These are phyloP conservation scores for Candida patagonica DNA, from an alignment of 805 yeast species.

Conservation along the genomic window DNA sequence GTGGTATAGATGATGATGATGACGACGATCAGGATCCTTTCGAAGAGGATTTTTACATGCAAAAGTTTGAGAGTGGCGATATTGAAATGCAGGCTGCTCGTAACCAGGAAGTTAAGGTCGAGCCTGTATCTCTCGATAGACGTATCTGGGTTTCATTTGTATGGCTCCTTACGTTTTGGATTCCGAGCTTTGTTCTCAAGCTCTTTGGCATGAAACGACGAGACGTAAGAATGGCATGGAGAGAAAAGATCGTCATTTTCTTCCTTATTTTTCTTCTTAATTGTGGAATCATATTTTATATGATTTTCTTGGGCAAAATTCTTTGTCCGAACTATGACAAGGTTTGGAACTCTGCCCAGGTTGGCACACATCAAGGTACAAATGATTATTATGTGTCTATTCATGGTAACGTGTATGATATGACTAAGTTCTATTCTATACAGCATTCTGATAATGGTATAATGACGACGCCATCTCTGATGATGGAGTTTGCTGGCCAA, in stretches of 20 bases:
- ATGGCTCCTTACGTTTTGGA: constrained; percentile 35
- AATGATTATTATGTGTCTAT: constrained; percentile 31
- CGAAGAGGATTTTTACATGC: constrained; percentile 16
- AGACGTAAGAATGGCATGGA: constrained; percentile 36
- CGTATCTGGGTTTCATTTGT: constrained; percentile 31
- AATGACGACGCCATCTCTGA: constrained; percentile 24
- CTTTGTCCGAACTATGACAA: constrained; percentile 34
- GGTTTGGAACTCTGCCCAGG: constrained; percentile 32
- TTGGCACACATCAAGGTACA: constrained; percentile 29
- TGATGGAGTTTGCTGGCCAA: constrained; percentile 32
- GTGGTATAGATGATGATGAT: constrained; percentile 18
- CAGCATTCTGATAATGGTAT: constrained; percentile 34
- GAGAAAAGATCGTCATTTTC: constrained; percentile 33
- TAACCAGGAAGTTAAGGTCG: constrained; percentile 26
- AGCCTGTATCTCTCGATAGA: constrained; percentile 23
- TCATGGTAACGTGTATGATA: constrained; percentile 33
- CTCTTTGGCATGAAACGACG: constrained; percentile 32
- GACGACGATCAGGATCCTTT: constrained; percentile 30
- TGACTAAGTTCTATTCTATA: constrained; percentile 30
- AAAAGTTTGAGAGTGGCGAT: constrained; percentile 21
- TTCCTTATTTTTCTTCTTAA: constrained; percentile 29
- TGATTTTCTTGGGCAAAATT: constrained; percentile 32
- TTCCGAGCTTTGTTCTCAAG: constrained; percentile 29
- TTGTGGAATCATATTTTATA: constrained; percentile 32
- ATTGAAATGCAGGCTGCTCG: constrained; percentile 25